Evolutionary conservation across 768 basidiomycete species (phyloP).

Genomic region (Lyophyllum semitale): DNA sequence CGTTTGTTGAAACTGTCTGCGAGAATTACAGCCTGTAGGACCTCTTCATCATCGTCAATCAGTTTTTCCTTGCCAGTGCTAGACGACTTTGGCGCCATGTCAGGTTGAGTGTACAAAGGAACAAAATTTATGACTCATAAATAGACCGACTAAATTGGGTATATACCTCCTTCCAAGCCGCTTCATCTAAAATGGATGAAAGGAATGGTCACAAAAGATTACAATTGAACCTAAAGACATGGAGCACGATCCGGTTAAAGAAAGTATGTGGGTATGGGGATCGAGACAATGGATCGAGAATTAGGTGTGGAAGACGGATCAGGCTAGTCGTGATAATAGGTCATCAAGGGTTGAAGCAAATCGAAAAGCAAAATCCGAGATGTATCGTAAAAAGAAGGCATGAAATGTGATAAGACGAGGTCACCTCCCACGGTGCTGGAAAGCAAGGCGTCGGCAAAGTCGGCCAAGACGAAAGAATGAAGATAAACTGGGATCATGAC

Average conservation of each 20-base stretch:
- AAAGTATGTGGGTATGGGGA: constrained; percentile 61
- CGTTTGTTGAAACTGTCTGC: constrained; percentile 96
- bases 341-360: constrained; percentile 53
- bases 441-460: neutral
- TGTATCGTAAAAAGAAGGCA: constrained; percentile 44
- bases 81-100: constrained; percentile 69
- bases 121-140: constrained; percentile 25
- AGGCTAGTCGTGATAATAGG: constrained; percentile 60
- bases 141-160: constrained; percentile 16
- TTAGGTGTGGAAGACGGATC: constrained; percentile 67
- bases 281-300: constrained; percentile 62
- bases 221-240: constrained; percentile 60
- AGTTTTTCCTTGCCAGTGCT: constrained; percentile 61
- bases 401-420: constrained; percentile 21
- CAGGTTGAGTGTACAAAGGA: constrained; percentile 8
- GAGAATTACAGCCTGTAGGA: constrained; percentile 92
- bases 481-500: constrained; percentile 35
- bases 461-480: constrained; percentile 32
- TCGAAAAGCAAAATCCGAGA: constrained; percentile 63
- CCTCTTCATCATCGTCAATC: constrained; percentile 75
- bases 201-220: constrained; percentile 45
- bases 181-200: constrained; percentile 3
- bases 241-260: constrained; percentile 58
- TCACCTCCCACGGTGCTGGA: neutral
- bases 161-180: neutral